A percentile compares a stretch with the other conserved stretches of the same genome.
Conservation (phyloP, 192 early-diverging fungal genomes). For the Chytriomyces hyalinus region DNA sequence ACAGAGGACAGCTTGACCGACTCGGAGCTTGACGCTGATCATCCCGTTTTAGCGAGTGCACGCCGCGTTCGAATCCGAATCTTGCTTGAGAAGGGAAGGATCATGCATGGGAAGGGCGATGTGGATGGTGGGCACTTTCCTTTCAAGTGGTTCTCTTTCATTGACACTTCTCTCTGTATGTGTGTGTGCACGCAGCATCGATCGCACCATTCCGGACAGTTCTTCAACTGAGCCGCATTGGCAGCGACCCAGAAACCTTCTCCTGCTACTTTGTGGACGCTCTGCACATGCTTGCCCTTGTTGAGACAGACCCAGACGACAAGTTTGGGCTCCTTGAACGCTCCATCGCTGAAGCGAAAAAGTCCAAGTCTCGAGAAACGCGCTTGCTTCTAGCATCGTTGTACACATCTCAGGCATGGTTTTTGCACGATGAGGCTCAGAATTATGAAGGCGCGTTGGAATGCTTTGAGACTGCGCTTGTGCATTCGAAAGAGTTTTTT, state of each 20-base stretch:
- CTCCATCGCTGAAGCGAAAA: neutral
- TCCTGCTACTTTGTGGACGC: constrained; percentile 1
- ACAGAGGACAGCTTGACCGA: neutral
- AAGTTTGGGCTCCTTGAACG: neutral
- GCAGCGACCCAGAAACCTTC: neutral
- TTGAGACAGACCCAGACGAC: neutral
- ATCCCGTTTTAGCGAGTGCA: neutral
- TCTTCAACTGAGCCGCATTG: neutral
- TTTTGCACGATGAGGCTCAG: neutral
- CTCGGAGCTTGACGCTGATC: neutral
- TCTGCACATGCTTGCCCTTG: constrained; percentile 22
- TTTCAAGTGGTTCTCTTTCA: neutral
- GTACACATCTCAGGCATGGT: neutral
- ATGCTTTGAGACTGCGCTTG: constrained; percentile 2
- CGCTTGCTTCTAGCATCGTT: neutral
- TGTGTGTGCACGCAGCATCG: neutral
- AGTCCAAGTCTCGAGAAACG: neutral
- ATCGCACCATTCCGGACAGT: constrained; percentile 7
- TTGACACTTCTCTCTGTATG: neutral
- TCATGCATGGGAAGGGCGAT: neutral
- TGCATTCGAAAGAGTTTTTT: too few relatives aligned
- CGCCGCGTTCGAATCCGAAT: constrained; percentile 14
- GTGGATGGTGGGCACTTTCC: neutral
- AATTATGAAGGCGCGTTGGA: neutral
- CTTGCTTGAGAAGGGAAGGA: constrained; percentile 5